A percentile compares a stretch with the other conserved stretches of the same genome.
phyloP scores from a whole-genome alignment of 2,329 filamentous ascomycete species.

The Escovopsis weberi region DNA sequence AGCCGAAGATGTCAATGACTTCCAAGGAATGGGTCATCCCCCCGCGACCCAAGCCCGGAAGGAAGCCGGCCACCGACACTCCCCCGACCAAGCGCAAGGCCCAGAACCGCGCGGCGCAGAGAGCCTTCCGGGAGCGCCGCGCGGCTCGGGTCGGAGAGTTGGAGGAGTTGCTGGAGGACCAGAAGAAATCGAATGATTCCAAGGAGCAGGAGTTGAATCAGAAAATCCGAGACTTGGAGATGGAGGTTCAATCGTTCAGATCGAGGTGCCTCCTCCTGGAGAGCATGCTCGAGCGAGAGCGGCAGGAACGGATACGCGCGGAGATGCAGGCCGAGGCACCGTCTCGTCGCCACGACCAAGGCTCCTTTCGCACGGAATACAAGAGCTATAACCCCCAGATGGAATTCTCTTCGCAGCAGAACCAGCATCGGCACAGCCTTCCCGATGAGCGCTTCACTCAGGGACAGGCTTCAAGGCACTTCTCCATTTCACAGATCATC shows the following conservation, averaged over 20 bases:
- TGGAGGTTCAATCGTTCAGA: slow-evolving; percentile 51
- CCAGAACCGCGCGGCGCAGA: slow-evolving; percentile 84
- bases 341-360: slow-evolving; percentile 17
- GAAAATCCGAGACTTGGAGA: slow-evolving; percentile 44
- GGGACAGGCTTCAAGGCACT: slow-evolving; percentile 20
- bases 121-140: slow-evolving; percentile 77
- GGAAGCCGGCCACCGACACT: slow-evolving; percentile 87
- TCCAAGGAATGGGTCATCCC: slow-evolving; percentile 79
- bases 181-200: slow-evolving; percentile 42
- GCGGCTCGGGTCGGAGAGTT: slow-evolving; percentile 70
- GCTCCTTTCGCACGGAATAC: slow-evolving; percentile 14
- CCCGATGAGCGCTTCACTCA: slow-evolving; percentile 13
- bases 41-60: slow-evolving; percentile 73
- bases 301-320: slow-evolving; percentile 30
- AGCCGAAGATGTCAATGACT: slow-evolving; percentile 46
- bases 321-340: slow-evolving; percentile 26
- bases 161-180: slow-evolving; percentile 50
- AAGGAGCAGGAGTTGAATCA: slow-evolving; percentile 41
- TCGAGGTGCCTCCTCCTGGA: slow-evolving; percentile 48
- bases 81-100: slow-evolving; percentile 87
- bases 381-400: slow-evolving; percentile 13
- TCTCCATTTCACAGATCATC: slow-evolving; percentile 44
- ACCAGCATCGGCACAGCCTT: slow-evolving; percentile 14
- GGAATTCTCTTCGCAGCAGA: slow-evolving; percentile 15
- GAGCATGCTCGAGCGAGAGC: slow-evolving; percentile 45